These are phyloP conservation scores for Dichomitus squalens DNA, from an alignment of 1,284 basidiomycete species.

Conservation along the genomic window DNA sequence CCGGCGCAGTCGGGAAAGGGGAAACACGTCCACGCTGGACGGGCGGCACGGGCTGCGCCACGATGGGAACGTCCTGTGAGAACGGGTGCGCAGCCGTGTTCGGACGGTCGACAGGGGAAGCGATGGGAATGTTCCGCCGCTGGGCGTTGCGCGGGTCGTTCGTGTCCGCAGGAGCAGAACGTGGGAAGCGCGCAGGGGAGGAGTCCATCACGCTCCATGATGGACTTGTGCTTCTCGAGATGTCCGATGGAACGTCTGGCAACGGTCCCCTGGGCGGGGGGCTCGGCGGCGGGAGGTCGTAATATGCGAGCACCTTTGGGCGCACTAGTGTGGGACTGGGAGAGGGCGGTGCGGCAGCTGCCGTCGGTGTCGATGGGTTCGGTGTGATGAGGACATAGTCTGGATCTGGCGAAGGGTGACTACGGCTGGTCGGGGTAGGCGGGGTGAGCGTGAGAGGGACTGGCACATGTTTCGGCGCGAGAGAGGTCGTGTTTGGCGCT, in stretches of 20 bases:
- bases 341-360: background rate
- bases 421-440: slow-evolving; percentile 23
- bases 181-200: slow-evolving; percentile 20
- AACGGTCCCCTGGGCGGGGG: slow-evolving; percentile 53
- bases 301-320: slow-evolving; percentile 42
- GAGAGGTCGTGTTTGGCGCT: slow-evolving; percentile 31
- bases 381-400: slow-evolving; percentile 30
- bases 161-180: slow-evolving; percentile 20
- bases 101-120: slow-evolving; percentile 8
- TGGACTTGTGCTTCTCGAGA: slow-evolving; percentile 23
- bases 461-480: slow-evolving; percentile 29
- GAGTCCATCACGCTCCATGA: slow-evolving; percentile 24
- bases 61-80: slow-evolving; percentile 22
- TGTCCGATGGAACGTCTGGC: slow-evolving; percentile 41
- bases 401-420: slow-evolving; percentile 18
- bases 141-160: slow-evolving; percentile 17
- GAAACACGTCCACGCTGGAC: slow-evolving; percentile 49
- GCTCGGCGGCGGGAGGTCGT: slow-evolving; percentile 57
- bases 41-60: slow-evolving; percentile 32
- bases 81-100: slow-evolving; percentile 17
- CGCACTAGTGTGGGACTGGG: slow-evolving; percentile 17
- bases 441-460: slow-evolving; percentile 31
- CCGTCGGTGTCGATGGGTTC: slow-evolving; percentile 9
- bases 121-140: slow-evolving; percentile 1
- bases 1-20: slow-evolving; percentile 52